These are phyloP conservation scores for Aspergillus sp. DNA, from an alignment of 2,329 filamentous ascomycete genomes.

Conservation along the genomic window DNA sequence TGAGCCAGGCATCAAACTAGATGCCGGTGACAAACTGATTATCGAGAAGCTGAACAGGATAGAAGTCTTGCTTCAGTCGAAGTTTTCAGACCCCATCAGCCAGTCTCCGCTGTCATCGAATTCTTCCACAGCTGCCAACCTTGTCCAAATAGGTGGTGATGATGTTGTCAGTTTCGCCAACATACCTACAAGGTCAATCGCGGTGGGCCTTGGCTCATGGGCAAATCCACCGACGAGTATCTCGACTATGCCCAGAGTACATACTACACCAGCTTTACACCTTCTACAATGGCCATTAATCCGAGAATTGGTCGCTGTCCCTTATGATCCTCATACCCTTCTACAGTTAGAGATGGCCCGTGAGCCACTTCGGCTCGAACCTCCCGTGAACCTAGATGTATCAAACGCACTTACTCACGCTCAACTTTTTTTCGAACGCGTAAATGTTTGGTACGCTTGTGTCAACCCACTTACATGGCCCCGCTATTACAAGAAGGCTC, in stretches of 20 bases:
- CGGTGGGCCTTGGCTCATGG: slow-evolving; percentile 72
- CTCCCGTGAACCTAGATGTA: slow-evolving; percentile 67
- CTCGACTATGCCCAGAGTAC: slow-evolving; percentile 81
- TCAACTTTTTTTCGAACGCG: slow-evolving; percentile 75
- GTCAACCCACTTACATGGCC: slow-evolving; percentile 82
- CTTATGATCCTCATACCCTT: slow-evolving; percentile 78
- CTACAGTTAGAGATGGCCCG: slow-evolving; percentile 79
- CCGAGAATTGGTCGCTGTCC: slow-evolving; percentile 70
- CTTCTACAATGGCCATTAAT: slow-evolving; percentile 80
- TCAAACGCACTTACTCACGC: slow-evolving; percentile 75
- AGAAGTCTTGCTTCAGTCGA: slow-evolving; percentile 75
- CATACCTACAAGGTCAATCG: slow-evolving; percentile 49
- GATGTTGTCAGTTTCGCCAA: slow-evolving; percentile 39
- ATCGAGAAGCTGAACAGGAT: slow-evolving; percentile 76
- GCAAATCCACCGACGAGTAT: slow-evolving; percentile 65
- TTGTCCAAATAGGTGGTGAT: slow-evolving; percentile 62
- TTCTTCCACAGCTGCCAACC: slow-evolving; percentile 66
- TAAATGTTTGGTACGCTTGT: slow-evolving; percentile 83
- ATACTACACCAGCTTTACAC: slow-evolving; percentile 70
- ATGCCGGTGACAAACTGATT: slow-evolving; percentile 83
- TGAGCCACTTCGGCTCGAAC: slow-evolving; percentile 65
- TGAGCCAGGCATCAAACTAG: slow-evolving; percentile 82
- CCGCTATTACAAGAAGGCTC: slow-evolving; percentile 71
- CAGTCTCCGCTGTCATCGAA: slow-evolving; percentile 54
- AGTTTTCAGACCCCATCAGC: slow-evolving; percentile 48